These are phyloP conservation scores for Hordeum pubiflorum DNA, from an alignment of 202 grass and related monocot species.

Conservation along the genomic window DNA sequence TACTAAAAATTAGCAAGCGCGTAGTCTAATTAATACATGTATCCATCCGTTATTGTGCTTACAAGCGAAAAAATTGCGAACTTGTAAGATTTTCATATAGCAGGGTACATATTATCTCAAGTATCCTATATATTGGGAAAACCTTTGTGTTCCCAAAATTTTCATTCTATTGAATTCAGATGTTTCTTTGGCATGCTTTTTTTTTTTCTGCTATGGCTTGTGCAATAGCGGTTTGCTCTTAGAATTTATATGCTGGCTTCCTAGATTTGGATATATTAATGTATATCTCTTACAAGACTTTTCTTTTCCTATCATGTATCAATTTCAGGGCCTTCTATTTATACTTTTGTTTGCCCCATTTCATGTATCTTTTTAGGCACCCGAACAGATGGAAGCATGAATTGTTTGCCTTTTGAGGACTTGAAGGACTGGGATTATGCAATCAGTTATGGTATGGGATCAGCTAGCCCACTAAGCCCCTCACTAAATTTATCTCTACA, in stretches of 20 bases:
- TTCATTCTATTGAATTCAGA: not conserved
- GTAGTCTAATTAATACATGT: not conserved
- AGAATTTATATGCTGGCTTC: not conserved
- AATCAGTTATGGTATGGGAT: conserved; percentile 72
- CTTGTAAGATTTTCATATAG: not conserved
- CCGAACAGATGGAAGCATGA: conserved; percentile 36
- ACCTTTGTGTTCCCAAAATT: not conserved
- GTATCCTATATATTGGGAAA: not conserved
- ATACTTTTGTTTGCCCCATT: not conserved
- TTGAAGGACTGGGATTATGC: conserved; percentile 76
- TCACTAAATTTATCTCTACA: conserved; percentile 80
- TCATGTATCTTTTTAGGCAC: not conserved
- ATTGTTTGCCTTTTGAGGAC: conserved; percentile 47
- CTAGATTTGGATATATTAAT: not conserved
- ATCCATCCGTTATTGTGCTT: not conserved
- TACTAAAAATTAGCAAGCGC: not conserved
- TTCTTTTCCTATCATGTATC: conserved; percentile 6
- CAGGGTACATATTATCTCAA: not conserved
- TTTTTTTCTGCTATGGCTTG: not conserved
- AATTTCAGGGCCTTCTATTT: not conserved
- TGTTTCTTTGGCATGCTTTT: not conserved
- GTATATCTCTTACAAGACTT: not conserved
- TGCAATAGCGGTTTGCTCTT: not conserved
- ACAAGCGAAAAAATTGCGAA: not conserved
- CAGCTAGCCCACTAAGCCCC: conserved; percentile 66